Percentiles rank a stretch among this genome's conserved stretches.
Conservation (phyloP, 345 rosid genomes). For the Pugionium cornutum region DNA sequence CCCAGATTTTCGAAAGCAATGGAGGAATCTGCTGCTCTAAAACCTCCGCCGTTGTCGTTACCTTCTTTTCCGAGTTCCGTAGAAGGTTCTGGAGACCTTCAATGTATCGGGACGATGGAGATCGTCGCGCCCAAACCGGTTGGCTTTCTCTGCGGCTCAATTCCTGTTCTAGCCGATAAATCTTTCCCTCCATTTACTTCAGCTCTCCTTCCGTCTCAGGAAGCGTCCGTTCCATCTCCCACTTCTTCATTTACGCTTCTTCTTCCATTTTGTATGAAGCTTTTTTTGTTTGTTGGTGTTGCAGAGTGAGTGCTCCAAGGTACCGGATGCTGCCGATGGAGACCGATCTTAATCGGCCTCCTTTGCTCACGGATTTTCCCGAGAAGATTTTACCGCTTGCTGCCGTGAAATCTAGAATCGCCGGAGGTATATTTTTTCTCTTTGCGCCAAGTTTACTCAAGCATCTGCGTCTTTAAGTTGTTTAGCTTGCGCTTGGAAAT, state of each 20-base stretch:
- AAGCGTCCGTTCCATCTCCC: conserved; percentile 44
- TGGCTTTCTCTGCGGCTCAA: conserved; percentile 90
- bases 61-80: conserved; percentile 41
- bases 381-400: conserved; percentile 69
- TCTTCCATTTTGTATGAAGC: no score
- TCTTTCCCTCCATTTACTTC: conserved; percentile 66
- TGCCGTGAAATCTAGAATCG: conserved; percentile 57
- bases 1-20: no score
- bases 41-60: conserved; percentile 31
- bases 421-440: conserved; percentile 55
- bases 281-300: conserved; percentile 22
- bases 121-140: conserved; percentile 66
- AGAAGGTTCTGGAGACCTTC: conserved; percentile 60
- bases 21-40: conserved; percentile 42
- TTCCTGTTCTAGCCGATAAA: conserved; percentile 81
- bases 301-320: conserved; percentile 77
- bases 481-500: not conserved
- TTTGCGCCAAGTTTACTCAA: no score
- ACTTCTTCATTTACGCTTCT: not conserved
- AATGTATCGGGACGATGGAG: conserved; percentile 79
- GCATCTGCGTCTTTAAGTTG: no score
- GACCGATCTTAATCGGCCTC: conserved; percentile 87
- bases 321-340: conserved; percentile 76
- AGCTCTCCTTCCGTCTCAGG: conserved; percentile 71
- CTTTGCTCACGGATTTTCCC: conserved; percentile 57